These are phyloP conservation scores for Candida peoriensis DNA, from an alignment of 805 yeast genomes.

Conservation along the genomic window DNA sequence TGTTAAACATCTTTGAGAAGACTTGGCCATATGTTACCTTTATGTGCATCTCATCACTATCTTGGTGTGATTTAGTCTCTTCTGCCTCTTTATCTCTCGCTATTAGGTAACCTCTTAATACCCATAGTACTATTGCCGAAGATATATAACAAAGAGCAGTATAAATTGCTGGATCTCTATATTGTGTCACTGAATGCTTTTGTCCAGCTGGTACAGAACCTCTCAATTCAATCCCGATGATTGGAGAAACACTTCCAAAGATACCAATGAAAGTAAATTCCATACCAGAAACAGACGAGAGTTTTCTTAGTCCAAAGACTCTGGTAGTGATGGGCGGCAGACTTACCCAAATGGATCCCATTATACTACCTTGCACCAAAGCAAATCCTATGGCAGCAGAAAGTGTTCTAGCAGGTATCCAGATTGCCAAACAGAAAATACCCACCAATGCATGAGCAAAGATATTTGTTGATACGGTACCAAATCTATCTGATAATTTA, in stretches of 20 bases:
- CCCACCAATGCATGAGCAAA: slow-evolving; percentile 33
- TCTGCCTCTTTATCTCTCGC: slow-evolving; percentile 38
- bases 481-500: slow-evolving; percentile 40
- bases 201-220: slow-evolving; percentile 17
- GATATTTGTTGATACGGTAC: slow-evolving; percentile 45
- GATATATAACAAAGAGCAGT: slow-evolving; percentile 52
- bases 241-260: slow-evolving; percentile 35
- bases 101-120: slow-evolving; percentile 50
- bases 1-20: slow-evolving; percentile 2
- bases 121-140: slow-evolving; percentile 36
- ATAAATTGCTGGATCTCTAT: slow-evolving; percentile 49
- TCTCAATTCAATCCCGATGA: slow-evolving; percentile 50
- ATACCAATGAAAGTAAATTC: slow-evolving; percentile 17
- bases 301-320: slow-evolving; percentile 46
- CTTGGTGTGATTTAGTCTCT: slow-evolving; percentile 17
- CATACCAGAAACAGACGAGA: slow-evolving; percentile 49
- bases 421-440: slow-evolving; percentile 40
- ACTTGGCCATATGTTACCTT: slow-evolving; percentile 7
- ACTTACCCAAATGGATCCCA: slow-evolving; percentile 58
- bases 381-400: slow-evolving; percentile 51
- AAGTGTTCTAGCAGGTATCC: slow-evolving; percentile 51
- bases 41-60: slow-evolving; percentile 19
- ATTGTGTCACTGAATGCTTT: slow-evolving; percentile 36
- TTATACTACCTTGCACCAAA: slow-evolving; percentile 44
- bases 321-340: slow-evolving; percentile 43